phyloP scores from a whole-genome alignment of 352 stramenopile genomes.

The Phytophthora multivora region DNA sequence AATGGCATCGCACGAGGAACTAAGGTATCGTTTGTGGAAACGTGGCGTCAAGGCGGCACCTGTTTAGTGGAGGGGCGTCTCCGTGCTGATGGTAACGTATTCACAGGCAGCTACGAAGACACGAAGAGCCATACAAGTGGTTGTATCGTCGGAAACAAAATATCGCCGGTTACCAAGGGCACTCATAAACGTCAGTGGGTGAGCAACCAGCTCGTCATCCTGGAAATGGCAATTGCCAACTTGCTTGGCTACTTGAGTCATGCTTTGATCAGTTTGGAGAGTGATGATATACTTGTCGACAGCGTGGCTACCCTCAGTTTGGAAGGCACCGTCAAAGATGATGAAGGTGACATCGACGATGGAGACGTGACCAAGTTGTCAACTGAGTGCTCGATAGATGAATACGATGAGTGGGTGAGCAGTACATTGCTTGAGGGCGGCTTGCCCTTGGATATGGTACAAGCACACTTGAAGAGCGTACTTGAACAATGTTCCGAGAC shows the following conservation, averaged over 20 bases:
- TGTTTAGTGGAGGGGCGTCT: constrained; percentile 84
- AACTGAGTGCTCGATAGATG: constrained; percentile 72
- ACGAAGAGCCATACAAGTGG: constrained; percentile 88
- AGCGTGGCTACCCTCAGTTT: constrained; percentile 21
- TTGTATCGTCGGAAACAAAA: constrained; percentile 78
- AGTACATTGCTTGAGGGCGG: constrained; percentile 79
- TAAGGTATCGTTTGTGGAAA: constrained; percentile 87
- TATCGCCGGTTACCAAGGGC: constrained; percentile 34
- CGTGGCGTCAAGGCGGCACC: constrained; percentile 86
- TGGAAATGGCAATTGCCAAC: constrained; percentile 81
- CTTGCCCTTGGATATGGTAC: constrained; percentile 56
- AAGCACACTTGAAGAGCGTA: constrained; percentile 70
- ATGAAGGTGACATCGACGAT: constrained; percentile 35
- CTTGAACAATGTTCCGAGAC: constrained; percentile 51
- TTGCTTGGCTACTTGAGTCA: constrained; percentile 79
- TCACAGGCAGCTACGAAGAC: constrained; percentile 85
- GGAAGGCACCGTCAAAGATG: constrained; percentile 47
- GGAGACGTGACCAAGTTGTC: constrained; percentile 46
- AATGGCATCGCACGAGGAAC: constrained; percentile 76
- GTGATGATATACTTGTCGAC: constrained; percentile 66
- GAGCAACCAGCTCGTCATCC: constrained; percentile 65
- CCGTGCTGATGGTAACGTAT: constrained; percentile 70
- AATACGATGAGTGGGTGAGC: constrained; percentile 85
- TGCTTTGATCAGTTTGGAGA: constrained; percentile 60
- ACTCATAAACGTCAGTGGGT: constrained; percentile 27